Percentiles rank a stretch among this genome's conserved stretches.
Evolutionary conservation across 2,329 filamentous ascomycete genomes (phyloP).

Genomic region (Monosporascus cannonballus): DNA sequence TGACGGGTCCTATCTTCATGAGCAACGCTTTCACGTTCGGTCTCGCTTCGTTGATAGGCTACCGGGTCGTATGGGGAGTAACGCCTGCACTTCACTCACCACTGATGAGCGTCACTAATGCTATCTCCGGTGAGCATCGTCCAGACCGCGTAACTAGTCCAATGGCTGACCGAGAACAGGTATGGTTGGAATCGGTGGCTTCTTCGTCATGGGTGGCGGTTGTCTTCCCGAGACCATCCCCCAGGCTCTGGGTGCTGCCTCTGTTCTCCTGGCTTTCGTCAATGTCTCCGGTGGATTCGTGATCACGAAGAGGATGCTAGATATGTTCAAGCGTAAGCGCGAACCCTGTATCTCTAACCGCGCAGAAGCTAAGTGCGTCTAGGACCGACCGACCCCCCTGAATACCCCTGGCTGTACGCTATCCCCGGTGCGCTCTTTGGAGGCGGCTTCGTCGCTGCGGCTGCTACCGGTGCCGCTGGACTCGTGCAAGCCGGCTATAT

Average conservation of each 20-base stretch:
- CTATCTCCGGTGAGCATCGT: constrained; percentile 60
- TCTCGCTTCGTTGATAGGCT: constrained; percentile 78
- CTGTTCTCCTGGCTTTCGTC: constrained; percentile 79
- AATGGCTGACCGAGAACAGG: constrained; percentile 29
- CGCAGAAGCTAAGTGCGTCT: constrained; percentile 21
- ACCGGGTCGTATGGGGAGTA: constrained; percentile 85
- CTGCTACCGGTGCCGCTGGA: constrained; percentile 74
- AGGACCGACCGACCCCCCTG: constrained; percentile 76
- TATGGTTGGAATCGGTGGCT: constrained; percentile 82
- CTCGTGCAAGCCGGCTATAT: constrained; percentile 85
- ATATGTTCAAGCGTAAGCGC: constrained; percentile 71
- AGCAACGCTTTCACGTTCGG: constrained; percentile 79
- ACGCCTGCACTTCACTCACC: constrained; percentile 78
- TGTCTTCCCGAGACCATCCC: constrained; percentile 72
- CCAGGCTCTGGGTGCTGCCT: constrained; percentile 70
- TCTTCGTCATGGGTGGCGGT: constrained; percentile 84
- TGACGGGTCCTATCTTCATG: constrained; percentile 82
- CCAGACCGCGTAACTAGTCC: background rate
- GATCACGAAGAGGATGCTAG: constrained; percentile 88
- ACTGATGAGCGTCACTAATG: constrained; percentile 89
- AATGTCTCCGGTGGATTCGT: constrained; percentile 87
- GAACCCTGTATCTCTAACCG: background rate
- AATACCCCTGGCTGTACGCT: constrained; percentile 83
- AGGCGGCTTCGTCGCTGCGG: constrained; percentile 74
- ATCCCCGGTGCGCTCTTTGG: constrained; percentile 72